phyloP scores from a whole-genome alignment of 2,329 filamentous ascomycete genomes.

The Aspergillus hortae region DNA sequence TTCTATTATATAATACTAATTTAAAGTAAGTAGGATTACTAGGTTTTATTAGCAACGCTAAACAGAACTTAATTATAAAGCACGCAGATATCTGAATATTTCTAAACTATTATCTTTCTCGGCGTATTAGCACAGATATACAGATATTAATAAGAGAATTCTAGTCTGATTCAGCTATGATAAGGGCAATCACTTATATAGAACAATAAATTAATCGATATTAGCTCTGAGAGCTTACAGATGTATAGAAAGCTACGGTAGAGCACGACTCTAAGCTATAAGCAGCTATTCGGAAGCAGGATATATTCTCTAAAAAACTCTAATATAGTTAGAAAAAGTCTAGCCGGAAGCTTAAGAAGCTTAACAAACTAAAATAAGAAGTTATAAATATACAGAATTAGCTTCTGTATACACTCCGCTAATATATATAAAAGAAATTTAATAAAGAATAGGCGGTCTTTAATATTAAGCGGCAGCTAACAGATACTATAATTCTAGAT shows the following conservation, averaged over 20 bases:
- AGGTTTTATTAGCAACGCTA: background rate
- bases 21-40: background rate
- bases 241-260: background rate
- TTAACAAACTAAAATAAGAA: background rate
- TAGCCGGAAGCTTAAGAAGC: background rate
- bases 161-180: background rate
- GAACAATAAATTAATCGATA: background rate
- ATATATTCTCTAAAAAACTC: background rate
- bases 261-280: background rate
- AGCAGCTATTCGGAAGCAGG: background rate
- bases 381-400: background rate
- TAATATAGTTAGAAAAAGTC: background rate
- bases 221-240: background rate
- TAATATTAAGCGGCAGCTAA: slow-evolving; percentile 1
- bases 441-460: slow-evolving; percentile 1
- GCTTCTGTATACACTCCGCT: background rate
- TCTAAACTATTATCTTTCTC: slow-evolving; percentile 2
- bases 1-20: background rate
- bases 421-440: slow-evolving; percentile 1
- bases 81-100: slow-evolving; percentile 3
- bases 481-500: background rate
- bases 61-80: slow-evolving; percentile 3
- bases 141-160: background rate
- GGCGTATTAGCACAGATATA: background rate
- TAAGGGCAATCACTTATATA: background rate